Conservation (phyloP, 108 stramenopile genomes). For the Stephanodiscus triporus region DNA sequence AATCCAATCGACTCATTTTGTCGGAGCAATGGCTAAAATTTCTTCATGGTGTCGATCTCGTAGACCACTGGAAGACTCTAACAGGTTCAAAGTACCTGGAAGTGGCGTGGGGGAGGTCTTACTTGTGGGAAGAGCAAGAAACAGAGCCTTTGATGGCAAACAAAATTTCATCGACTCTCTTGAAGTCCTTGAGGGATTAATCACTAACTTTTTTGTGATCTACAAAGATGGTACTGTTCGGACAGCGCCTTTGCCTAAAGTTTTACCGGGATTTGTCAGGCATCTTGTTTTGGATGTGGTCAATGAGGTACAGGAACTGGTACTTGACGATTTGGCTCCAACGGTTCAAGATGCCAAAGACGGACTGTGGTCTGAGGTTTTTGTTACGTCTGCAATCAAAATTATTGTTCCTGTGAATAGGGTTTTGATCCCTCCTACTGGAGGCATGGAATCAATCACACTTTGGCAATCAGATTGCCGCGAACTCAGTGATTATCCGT, state of each 20-base stretch:
- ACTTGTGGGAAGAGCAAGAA: conserved; percentile 22
- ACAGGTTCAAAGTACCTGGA: conserved; percentile 49
- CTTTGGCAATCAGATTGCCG: conserved; percentile 24
- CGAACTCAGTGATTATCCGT: not conserved
- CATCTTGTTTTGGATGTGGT: conserved; percentile 55
- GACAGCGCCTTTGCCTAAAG: conserved; percentile 49
- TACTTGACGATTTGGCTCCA: conserved; percentile 43
- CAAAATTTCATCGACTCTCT: conserved; percentile 41
- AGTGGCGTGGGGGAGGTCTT: conserved; percentile 53
- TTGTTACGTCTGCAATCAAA: conserved; percentile 72
- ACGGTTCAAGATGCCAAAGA: conserved; percentile 46
- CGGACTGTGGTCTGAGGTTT: conserved; percentile 74
- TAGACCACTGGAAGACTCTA: conserved; percentile 57
- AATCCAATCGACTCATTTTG: conserved; percentile 43
- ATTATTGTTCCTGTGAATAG: conserved; percentile 60
- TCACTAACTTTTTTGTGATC: conserved; percentile 78
- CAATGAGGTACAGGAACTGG: conserved; percentile 20
- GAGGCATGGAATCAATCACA: not conserved
- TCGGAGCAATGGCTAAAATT: conserved; percentile 63
- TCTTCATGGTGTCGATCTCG: conserved; percentile 78
- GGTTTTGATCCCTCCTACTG: conserved; percentile 45
- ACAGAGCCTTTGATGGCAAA: conserved; percentile 12
- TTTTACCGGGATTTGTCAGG: conserved; percentile 72
- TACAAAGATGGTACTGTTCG: conserved; percentile 63
- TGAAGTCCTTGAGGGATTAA: conserved; percentile 79